Base-by-base conservation (phyloP, 495 filamentous ascomycete genomes). In the Recurvomyces mirabilis region DNA sequence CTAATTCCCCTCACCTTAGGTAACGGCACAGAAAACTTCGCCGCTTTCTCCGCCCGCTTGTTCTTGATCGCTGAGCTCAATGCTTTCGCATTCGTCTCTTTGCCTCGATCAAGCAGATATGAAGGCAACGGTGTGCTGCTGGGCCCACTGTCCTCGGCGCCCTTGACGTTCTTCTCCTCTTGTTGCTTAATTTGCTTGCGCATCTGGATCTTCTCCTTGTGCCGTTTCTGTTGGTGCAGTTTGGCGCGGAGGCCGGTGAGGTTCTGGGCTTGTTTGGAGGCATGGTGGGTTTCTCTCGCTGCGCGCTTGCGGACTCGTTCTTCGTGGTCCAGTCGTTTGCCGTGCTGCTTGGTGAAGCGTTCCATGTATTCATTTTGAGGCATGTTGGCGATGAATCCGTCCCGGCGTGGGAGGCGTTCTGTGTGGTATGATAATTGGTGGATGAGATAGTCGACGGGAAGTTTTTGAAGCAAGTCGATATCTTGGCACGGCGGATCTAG, bases 141-240 rank as follows among this genome's bases (percentile, higher is more conserved):
- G 17, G 84, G 80, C 64, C 82, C 79, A 44, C 76, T 66, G 52
- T 79, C 75, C n/a, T 77, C 74, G n/a, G 77, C 70, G n/a, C 84
- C 81, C 66, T 94, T 93, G 71, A 96, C 79, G 58, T 93, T 93
- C 64, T 84, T 81, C 71, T 95, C 84, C 62, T 98, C 26, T 68
- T 89, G 82, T 46, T 82, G 79, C 64, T 81, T 82, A 75, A 98
- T 93, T 56, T 78, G 71, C 76, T 98, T 95, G 65, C 84, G 82
- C 84, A 98, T 89, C 77, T 95, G 88, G 63, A 99, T 96, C 81
- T 99, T 99, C 68, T 96, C 84, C 57, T 82, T 75, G 66, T 87
- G 85, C 30, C 91, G 75, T 75, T 91, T 83, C 72, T 94, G 83
- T 63, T 86, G 81, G 71, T 93, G 83, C 58, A 94, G 72, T 71